Percentiles rank a stretch among this genome's conserved stretches.
These are phyloP conservation scores for Saposhnikovia divaricata DNA, from an alignment of 129 eudicot species.

Conservation along the genomic window DNA sequence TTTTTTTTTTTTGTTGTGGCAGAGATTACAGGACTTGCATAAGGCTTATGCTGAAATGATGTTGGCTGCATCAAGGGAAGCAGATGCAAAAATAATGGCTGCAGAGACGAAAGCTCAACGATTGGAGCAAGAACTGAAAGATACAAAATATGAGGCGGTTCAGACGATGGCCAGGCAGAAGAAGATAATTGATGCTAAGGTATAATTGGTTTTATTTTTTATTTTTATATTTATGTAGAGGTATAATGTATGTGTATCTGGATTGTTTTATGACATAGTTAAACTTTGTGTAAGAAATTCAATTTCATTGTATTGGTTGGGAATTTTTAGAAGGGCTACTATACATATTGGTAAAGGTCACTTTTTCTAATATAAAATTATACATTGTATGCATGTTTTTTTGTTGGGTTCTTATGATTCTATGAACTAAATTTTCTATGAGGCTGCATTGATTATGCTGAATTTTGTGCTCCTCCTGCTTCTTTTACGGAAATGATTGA, in stretches of 20 bases:
- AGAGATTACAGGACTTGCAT: slow-evolving; percentile 43
- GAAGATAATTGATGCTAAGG: slow-evolving; percentile 48
- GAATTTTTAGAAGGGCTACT: no score
- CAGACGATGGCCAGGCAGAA: slow-evolving; percentile 35
- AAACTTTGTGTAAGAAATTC: not conserved
- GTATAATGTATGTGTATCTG: not conserved
- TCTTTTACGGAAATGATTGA: not conserved
- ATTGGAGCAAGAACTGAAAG: slow-evolving; percentile 33
- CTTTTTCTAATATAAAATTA: not conserved
- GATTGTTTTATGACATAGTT: no score
- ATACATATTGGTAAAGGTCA: not conserved
- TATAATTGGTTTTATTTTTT: slow-evolving; percentile 3
- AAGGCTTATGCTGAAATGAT: slow-evolving; percentile 52
- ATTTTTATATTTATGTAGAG: not conserved
- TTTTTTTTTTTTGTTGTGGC: not conserved
- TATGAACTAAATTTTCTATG: not conserved
- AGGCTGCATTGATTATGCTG: not conserved
- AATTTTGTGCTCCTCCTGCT: not conserved
- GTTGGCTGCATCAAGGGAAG: slow-evolving; percentile 45
- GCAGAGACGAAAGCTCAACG: slow-evolving; percentile 35
- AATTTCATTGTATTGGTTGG: no score
- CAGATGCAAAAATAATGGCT: slow-evolving; percentile 37
- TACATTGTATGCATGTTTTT: not conserved
- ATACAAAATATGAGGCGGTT: slow-evolving; percentile 37
- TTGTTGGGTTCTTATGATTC: not conserved